Evolutionary conservation across 2,329 filamentous ascomycete species (phyloP).

Genomic region (Colletotrichum lentis): DNA sequence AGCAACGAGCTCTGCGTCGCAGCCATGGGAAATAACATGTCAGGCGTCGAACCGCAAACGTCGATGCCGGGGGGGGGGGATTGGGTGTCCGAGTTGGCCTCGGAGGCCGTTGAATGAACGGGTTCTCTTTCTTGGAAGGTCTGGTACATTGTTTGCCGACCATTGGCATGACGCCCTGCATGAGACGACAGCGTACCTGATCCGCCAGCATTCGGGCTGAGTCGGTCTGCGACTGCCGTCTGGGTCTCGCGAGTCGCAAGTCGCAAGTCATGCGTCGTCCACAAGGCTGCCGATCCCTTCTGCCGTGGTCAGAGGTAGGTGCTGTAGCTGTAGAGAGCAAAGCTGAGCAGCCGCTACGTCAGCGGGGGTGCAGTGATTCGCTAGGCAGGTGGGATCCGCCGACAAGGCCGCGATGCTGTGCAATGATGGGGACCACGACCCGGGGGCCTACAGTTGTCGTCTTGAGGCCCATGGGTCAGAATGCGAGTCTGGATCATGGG

Average conservation of each 20-base stretch:
- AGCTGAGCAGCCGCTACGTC: not conserved
- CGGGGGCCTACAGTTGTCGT: not conserved
- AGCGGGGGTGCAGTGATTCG: not conserved
- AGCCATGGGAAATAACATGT: conserved; percentile 30
- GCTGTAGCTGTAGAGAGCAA: not conserved
- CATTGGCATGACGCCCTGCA: not conserved
- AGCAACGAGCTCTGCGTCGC: conserved; percentile 22
- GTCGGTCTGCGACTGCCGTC: conserved; percentile 10
- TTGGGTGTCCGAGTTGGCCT: not conserved
- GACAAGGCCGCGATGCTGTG: conserved; percentile 21
- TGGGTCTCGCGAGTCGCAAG: not conserved
- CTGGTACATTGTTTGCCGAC: not conserved
- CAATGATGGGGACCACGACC: conserved; percentile 1
- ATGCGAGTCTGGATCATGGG: conserved; percentile 19
- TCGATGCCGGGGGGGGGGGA: not conserved
- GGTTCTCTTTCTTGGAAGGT: not conserved
- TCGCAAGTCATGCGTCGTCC: not conserved
- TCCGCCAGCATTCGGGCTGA: conserved; percentile 1
- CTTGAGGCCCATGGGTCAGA: not conserved
- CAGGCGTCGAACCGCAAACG: conserved; percentile 26
- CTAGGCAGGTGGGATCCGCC: not conserved
- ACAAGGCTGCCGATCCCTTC: conserved; percentile 21
- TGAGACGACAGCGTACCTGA: conserved; percentile 2
- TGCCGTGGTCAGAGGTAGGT: not conserved
- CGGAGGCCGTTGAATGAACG: not conserved